Base-by-base conservation (phyloP, 2,329 filamentous ascomycete species). In the Didymella keratinophila region DNA sequence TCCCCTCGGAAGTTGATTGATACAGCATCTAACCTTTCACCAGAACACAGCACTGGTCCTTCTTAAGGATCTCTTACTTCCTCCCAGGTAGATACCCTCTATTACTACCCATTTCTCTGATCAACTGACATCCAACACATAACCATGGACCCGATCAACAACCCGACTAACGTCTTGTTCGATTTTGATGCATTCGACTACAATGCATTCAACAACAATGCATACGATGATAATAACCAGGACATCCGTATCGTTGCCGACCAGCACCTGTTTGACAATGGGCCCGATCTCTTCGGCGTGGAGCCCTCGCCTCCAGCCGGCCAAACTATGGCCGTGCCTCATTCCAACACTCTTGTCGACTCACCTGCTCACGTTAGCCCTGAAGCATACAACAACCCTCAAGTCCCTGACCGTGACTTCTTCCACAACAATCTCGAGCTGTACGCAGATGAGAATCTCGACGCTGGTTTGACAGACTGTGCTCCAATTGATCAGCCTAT, bases 241-340 rank as follows among this genome's bases (percentile, higher is more conserved):
- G 45, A 52, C 32, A 11, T 41, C 4, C 10, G 28, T 3, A 25
- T 45, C 2, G 8, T 50, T 2, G 49, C 44, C 11, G 23, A 53
- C 37, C 48, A 28, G 16, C 44, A 44, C 20, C 52, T 47, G 2
- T 49, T 58, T 43, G 18, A 43, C 23, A 32, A 50, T 8, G 56
- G 50, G 20, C 30, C 39, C 4, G 50, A 49, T 21, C 18, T 58
- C 5, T 53, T 45, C 16, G 14, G 4, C n/a, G 12, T 34, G 14
- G 10, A 18, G 2, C 16, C 4, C 9, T 4, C 11, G 11, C 34
- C 18, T n/a, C 3, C 7, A 32, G 11, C 34, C 21, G 18, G 2
- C n/a, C n/a, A 20, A 12, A 14, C 43, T 9, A 20, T 46, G 11
- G 25, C 7, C 27, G 12, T 14, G 8, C 41, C 11, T 11, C 8